Conservation (phyloP, 306 rosid genomes). For the Rosa rugosa region DNA sequence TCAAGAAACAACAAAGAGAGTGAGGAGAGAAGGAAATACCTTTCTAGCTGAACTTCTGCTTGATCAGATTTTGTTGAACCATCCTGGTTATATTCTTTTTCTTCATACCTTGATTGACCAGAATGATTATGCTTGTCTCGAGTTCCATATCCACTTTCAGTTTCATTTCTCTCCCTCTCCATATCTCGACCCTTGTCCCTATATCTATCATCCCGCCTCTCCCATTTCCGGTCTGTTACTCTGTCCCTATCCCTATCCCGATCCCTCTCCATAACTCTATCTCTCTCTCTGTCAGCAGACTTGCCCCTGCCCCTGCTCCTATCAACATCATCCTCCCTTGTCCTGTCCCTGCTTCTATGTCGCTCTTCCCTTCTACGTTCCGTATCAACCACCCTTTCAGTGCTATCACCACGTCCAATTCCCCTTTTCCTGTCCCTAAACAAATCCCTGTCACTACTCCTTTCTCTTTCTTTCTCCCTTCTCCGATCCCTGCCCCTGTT, state of each 20-base stretch:
- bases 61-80: slow-evolving; percentile 36
- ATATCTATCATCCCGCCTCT: slow-evolving; percentile 32
- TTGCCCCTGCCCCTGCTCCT: slow-evolving; percentile 29
- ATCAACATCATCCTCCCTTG: slow-evolving; percentile 42
- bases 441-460: slow-evolving; percentile 46
- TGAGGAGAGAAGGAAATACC: slow-evolving; percentile 34
- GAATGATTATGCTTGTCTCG: slow-evolving; percentile 46
- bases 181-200: slow-evolving; percentile 39
- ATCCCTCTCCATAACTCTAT: slow-evolving; percentile 39
- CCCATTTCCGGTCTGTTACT: slow-evolving; percentile 23
- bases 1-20: not conserved
- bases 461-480: slow-evolving; percentile 55
- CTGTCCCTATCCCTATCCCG: slow-evolving; percentile 25
- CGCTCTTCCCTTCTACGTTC: slow-evolving; percentile 55
- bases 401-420: slow-evolving; percentile 41
- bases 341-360: slow-evolving; percentile 51
- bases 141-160: slow-evolving; percentile 40
- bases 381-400: slow-evolving; percentile 51
- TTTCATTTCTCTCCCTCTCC: slow-evolving; percentile 47
- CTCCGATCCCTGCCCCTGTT: slow-evolving; percentile 51
- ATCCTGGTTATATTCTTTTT: slow-evolving; percentile 39
- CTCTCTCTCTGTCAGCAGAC: slow-evolving; percentile 25
- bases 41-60: slow-evolving; percentile 29
- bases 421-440: slow-evolving; percentile 55
- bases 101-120: slow-evolving; percentile 55